phyloP scores from a whole-genome alignment of 192 early-diverging fungal genomes.

The Gonapodya sp. region DNA sequence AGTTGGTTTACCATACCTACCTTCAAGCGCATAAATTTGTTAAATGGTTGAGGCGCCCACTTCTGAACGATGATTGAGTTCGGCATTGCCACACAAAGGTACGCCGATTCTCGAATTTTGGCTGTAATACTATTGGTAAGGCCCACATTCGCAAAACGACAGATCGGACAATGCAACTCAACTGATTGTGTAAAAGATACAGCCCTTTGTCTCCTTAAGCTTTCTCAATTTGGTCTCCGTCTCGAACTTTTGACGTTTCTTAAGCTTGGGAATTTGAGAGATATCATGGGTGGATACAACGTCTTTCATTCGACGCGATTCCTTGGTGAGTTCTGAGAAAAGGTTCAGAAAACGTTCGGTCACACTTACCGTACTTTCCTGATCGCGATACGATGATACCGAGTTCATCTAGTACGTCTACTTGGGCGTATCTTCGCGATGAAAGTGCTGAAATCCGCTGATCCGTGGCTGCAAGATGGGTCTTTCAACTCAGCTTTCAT shows the following conservation, averaged over 20 bases:
- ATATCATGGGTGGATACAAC: constrained; percentile 40
- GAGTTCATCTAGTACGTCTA: constrained; percentile 34
- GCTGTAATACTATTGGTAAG: constrained; percentile 9
- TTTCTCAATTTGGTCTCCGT: constrained; percentile 39
- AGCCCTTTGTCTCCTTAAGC: constrained; percentile 43
- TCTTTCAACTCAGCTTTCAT: constrained; percentile 1
- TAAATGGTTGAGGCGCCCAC: constrained; percentile 46
- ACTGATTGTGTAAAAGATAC: constrained; percentile 32
- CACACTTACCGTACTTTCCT: constrained; percentile 18
- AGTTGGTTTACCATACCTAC: constrained; percentile 16
- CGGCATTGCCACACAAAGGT: constrained; percentile 33
- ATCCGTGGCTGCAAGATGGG: constrained; percentile 20
- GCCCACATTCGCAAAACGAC: not conserved
- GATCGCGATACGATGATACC: constrained; percentile 41
- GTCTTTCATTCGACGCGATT: constrained; percentile 18
- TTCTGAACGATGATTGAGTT: constrained; percentile 30
- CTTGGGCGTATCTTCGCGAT: constrained; percentile 34
- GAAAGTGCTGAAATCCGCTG: constrained; percentile 34
- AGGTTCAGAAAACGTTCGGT: not conserved
- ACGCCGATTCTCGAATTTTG: constrained; percentile 18
- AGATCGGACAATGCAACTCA: not conserved
- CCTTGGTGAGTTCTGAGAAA: too few relatives aligned
- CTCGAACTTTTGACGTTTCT: constrained; percentile 35
- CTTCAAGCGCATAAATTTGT: constrained; percentile 44
- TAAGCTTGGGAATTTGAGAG: constrained; percentile 25